Percentiles rank a stretch among this genome's conserved stretches.
Conservation (phyloP, 2,329 filamentous ascomycete species). For the Blumeriella jaapii region DNA sequence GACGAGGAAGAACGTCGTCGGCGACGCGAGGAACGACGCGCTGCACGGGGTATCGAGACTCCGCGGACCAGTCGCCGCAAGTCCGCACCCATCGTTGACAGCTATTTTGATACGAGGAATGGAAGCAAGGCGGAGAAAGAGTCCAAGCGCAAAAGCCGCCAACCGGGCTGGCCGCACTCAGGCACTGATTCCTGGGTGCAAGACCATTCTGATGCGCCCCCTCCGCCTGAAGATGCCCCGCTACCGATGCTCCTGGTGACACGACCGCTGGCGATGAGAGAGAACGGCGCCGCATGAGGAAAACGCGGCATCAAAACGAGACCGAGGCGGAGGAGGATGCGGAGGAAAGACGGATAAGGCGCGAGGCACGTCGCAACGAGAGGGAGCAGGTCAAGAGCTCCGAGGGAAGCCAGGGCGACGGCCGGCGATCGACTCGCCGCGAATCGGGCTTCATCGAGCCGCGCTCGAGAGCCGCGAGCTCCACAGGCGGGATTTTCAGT, state of each 20-base stretch:
- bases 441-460: conserved; percentile 27
- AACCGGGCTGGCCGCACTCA: conserved; percentile 46
- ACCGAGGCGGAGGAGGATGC: conserved; percentile 17
- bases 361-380: conserved; percentile 21
- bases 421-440: conserved; percentile 18
- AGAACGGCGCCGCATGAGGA: conserved; percentile 19
- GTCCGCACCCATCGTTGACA: conserved; percentile 33
- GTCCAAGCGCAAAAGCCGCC: conserved; percentile 18
- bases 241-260: conserved; percentile 15
- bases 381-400: conserved; percentile 21
- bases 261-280: conserved; percentile 20
- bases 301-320: conserved; percentile 20
- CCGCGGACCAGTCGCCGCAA: conserved; percentile 31
- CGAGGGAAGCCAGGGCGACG: conserved; percentile 26
- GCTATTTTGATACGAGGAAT: conserved; percentile 35
- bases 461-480: conserved; percentile 44
- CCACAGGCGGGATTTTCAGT: conserved; percentile 46
- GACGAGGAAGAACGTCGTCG: conserved; percentile 44
- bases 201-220: conserved; percentile 49
- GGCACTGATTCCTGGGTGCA: conserved; percentile 57
- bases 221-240: conserved; percentile 35
- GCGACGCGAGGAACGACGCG: conserved; percentile 41
- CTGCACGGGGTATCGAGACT: conserved; percentile 28
- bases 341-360: conserved; percentile 22
- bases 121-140: conserved; percentile 29